Evolutionary conservation across 2,329 filamentous ascomycete species (phyloP).

Genomic region (Claviceps sp.): DNA sequence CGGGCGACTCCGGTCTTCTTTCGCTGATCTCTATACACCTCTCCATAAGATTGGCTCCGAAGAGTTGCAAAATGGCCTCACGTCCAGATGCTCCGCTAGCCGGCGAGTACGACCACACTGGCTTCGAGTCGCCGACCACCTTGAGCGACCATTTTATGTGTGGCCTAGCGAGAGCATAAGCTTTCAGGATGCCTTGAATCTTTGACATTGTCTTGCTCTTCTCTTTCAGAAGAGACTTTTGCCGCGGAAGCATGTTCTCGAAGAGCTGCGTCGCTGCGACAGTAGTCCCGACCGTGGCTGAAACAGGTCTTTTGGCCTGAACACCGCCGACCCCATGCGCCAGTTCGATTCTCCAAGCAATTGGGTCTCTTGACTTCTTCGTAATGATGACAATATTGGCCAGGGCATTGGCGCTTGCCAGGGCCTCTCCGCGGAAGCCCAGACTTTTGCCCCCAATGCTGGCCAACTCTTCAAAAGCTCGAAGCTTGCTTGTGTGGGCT

Average conservation of each 20-base stretch:
- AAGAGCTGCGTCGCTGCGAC: slow-evolving; percentile 49
- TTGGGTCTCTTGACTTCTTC: slow-evolving; percentile 43
- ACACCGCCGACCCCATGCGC: slow-evolving; percentile 18
- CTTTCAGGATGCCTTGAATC: slow-evolving; percentile 46
- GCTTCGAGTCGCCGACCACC: slow-evolving; percentile 38
- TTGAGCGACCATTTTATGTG: slow-evolving; percentile 47
- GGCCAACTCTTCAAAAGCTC: slow-evolving; percentile 46
- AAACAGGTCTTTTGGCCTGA: slow-evolving; percentile 18
- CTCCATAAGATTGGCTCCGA: slow-evolving; percentile 41
- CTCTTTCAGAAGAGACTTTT: slow-evolving; percentile 43
- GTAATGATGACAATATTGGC: slow-evolving; percentile 50
- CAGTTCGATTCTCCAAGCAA: slow-evolving; percentile 39
- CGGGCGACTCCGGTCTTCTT: not conserved
- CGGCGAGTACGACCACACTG: slow-evolving; percentile 49
- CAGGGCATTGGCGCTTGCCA: slow-evolving; percentile 51
- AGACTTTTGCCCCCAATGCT: slow-evolving; percentile 43
- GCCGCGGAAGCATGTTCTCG: slow-evolving; percentile 47
- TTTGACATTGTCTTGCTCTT: slow-evolving; percentile 39
- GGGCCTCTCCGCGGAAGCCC: slow-evolving; percentile 65
- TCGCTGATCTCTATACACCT: slow-evolving; percentile 34
- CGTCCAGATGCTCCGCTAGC: slow-evolving; percentile 31
- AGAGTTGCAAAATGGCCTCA: slow-evolving; percentile 48
- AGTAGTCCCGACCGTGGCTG: slow-evolving; percentile 55
- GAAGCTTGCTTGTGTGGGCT: slow-evolving; percentile 64
- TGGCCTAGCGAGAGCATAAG: slow-evolving; percentile 54